A percentile compares a stretch with the other conserved stretches of the same genome.
These are phyloP conservation scores for Cladosporium phlei DNA, from an alignment of 2,329 filamentous ascomycete genomes.

Conservation along the genomic window DNA sequence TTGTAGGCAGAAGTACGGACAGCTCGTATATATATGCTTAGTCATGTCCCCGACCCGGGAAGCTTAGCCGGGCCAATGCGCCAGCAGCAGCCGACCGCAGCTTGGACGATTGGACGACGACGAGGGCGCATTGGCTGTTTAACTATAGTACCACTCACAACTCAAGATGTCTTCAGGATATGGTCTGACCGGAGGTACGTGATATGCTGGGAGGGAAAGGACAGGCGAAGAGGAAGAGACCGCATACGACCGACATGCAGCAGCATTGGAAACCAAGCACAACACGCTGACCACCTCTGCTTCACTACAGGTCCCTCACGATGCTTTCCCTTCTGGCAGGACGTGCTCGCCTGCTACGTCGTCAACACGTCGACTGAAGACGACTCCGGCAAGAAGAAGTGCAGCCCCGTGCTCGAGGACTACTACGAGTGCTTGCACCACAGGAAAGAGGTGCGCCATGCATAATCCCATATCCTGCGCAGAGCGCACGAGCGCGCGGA, in stretches of 20 bases:
- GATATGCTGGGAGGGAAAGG: not conserved
- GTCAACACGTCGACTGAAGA: conserved; percentile 78
- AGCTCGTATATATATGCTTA: no score
- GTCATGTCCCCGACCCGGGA: no score
- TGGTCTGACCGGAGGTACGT: conserved; percentile 73
- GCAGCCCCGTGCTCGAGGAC: conserved; percentile 78
- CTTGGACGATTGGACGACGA: not conserved
- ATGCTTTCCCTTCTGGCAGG: conserved; percentile 99
- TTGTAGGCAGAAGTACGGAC: no score
- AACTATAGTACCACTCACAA: no score
- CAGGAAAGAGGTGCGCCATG: conserved; percentile 83
- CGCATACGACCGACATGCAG: no score
- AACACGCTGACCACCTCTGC: conserved; percentile 10
- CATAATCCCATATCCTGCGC: not conserved
- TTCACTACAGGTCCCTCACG: conserved; percentile 57
- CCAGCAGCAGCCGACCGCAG: conserved; percentile 2
- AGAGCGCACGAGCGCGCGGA: not conserved
- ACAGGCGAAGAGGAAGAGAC: no score
- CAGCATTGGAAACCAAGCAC: not conserved
- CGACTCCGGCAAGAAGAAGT: conserved; percentile 83
- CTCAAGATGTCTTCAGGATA: conserved; percentile 72
- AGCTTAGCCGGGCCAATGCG: conserved; percentile 7
- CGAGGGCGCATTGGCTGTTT: not conserved
- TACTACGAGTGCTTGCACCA: conserved; percentile 99
- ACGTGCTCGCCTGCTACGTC: conserved; percentile 96